phyloP scores from a whole-genome alignment of 2,329 filamentous ascomycete species.

The Fusarium cyanostomum region DNA sequence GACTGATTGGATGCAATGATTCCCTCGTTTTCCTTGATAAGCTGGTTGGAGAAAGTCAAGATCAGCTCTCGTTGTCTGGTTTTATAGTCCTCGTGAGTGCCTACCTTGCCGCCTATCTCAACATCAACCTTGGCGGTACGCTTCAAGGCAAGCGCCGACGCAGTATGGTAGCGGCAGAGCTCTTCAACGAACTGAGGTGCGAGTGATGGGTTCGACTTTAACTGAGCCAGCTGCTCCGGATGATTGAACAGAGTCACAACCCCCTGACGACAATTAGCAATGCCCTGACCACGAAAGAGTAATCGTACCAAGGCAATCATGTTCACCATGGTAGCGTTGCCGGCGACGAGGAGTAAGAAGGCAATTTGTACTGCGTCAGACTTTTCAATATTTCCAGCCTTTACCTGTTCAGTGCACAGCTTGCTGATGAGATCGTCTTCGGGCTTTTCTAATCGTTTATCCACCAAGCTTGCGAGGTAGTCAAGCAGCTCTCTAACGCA shows the following conservation, averaged over 20 bases:
- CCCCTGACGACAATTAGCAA: constrained; percentile 43
- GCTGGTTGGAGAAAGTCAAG: constrained; percentile 24
- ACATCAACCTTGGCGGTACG: constrained; percentile 59
- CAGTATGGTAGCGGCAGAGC: constrained; percentile 59
- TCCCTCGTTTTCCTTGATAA: constrained; percentile 55
- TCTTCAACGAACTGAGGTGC: constrained; percentile 56
- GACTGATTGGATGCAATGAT: constrained; percentile 59
- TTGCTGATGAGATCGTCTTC: constrained; percentile 58
- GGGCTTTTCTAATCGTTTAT: constrained; percentile 51
- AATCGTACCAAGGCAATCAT: constrained; percentile 57
- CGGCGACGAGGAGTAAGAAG: constrained; percentile 60
- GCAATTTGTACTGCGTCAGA: constrained; percentile 58
- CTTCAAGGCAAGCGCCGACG: constrained; percentile 57
- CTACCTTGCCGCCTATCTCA: constrained; percentile 53
- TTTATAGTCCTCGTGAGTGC: neutral
- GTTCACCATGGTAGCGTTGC: constrained; percentile 62
- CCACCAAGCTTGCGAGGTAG: constrained; percentile 56
- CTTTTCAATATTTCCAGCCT: constrained; percentile 50
- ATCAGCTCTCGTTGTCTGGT: neutral
- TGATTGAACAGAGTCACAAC: constrained; percentile 56
- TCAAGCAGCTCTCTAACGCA: constrained; percentile 51
- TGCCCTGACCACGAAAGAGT: no score
- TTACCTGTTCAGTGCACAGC: constrained; percentile 53
- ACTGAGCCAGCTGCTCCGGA: constrained; percentile 52
- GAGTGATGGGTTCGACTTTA: constrained; percentile 52